Percentiles rank a stretch among this genome's conserved stretches.
Evolutionary conservation across 23 red algal species (phyloP).

Genomic region (Agarophyton chilense): DNA sequence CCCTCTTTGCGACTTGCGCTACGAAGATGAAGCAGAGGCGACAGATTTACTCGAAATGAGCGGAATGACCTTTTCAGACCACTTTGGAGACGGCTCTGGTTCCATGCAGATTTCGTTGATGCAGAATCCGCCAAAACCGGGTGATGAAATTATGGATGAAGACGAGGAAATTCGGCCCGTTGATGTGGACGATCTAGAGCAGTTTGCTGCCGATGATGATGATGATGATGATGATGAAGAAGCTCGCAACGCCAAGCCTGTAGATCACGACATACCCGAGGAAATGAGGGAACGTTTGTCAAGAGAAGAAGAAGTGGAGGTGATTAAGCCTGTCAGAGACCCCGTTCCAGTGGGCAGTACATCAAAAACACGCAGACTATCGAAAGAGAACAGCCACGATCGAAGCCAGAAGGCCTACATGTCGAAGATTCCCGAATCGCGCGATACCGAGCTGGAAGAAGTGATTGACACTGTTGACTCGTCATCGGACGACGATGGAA

Average conservation of each 20-base stretch:
- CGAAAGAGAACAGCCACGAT: conserved; percentile 8
- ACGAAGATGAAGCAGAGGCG: conserved; percentile 57
- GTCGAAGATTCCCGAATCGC: not conserved
- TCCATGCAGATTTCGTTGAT: conserved; percentile 16
- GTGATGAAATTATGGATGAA: conserved; percentile 31
- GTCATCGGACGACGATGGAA: conserved; percentile 48
- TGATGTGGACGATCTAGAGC: conserved; percentile 60
- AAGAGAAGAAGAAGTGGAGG: conserved; percentile 27
- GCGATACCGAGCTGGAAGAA: conserved; percentile 12
- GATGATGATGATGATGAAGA: conserved; percentile 69
- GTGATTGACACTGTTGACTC: conserved; percentile 54
- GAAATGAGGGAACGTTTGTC: conserved; percentile 38
- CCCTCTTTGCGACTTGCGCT: conserved; percentile 4
- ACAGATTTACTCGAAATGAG: conserved; percentile 67
- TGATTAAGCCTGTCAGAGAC: not conserved
- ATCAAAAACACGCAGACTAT: not conserved
- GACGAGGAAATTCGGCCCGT: conserved; percentile 69
- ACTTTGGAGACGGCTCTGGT: conserved; percentile 15
- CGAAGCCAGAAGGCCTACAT: conserved; percentile 33
- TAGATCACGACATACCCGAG: conserved; percentile 67
- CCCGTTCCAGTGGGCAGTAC: not conserved
- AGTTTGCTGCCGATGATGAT: conserved; percentile 71
- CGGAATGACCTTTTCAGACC: conserved; percentile 29
- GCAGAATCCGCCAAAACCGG: conserved; percentile 33
- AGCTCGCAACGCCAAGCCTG: conserved; percentile 35